Evolutionary conservation across 2,329 filamentous ascomycete genomes (phyloP).

Genomic region (Diplodia mutila): DNA sequence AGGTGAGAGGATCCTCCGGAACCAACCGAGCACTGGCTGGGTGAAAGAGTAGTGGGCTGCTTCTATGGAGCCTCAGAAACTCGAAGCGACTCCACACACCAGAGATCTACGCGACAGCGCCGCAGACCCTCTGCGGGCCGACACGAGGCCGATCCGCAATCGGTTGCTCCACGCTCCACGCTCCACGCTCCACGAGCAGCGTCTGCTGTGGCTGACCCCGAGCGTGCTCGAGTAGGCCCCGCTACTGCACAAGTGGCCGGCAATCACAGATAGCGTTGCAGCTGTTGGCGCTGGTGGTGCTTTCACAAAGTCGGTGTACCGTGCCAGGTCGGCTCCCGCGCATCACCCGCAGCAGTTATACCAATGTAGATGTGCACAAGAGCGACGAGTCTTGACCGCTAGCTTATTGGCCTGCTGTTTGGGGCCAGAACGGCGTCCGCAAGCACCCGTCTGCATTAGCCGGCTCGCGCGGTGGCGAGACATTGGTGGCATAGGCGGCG

Average conservation of each 20-base stretch:
- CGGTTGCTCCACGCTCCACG: neutral
- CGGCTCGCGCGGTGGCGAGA: constrained; percentile 24
- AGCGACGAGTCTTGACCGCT: constrained; percentile 4
- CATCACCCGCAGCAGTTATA: neutral
- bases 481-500: constrained; percentile 7
- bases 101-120: constrained; percentile 12
- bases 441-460: constrained; percentile 20
- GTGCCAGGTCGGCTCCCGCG: neutral
- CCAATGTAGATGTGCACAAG: neutral
- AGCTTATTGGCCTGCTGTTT: neutral
- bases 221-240: neutral
- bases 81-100: constrained; percentile 24
- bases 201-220: constrained; percentile 7
- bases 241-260: constrained; percentile 11
- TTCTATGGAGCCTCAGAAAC: constrained; percentile 17
- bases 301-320: constrained; percentile 21
- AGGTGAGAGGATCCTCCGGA: constrained; percentile 12
- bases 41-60: constrained; percentile 19
- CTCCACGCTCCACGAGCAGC: constrained; percentile 7
- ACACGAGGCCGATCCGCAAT: constrained; percentile 25
- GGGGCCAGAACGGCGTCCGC: constrained; percentile 22
- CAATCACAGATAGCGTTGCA: constrained; percentile 1
- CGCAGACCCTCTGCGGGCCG: constrained; percentile 25
- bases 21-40: constrained; percentile 15
- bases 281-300: too few relatives aligned